phyloP scores from a whole-genome alignment of 75 land plant genomes.

The Adiantum capillusveneris region DNA sequence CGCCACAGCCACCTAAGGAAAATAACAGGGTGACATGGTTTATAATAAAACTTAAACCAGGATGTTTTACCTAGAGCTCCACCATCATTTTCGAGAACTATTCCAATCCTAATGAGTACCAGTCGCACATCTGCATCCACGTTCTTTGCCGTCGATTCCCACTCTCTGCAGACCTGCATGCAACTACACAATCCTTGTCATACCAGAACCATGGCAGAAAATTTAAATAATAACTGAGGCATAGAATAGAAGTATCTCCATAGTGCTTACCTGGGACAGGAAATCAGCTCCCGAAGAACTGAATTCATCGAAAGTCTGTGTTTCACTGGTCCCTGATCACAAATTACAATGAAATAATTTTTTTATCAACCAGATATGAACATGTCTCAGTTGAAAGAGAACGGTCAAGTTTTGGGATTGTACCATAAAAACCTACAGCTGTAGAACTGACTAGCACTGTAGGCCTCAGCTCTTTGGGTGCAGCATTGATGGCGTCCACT shows the following conservation, averaged over 20 bases:
- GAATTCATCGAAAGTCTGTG: constrained; percentile 67
- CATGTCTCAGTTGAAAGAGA: too few relatives aligned
- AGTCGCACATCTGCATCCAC: constrained; percentile 63
- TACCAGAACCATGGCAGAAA: too few relatives aligned
- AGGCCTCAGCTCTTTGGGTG: constrained; percentile 50
- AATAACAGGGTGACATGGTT: too few relatives aligned
- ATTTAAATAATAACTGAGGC: too few relatives aligned
- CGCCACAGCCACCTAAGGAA: not conserved
- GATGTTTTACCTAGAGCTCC: constrained; percentile 79
- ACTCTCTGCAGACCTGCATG: constrained; percentile 90
- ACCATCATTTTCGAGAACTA: constrained; percentile 96
- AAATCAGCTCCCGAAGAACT: constrained; percentile 95
- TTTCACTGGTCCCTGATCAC: constrained; percentile 78
- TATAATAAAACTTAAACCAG: not conserved
- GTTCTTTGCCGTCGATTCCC: constrained; percentile 70
- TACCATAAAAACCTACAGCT: constrained; percentile 95
- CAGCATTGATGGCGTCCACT: constrained; percentile 65
- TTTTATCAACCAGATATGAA: too few relatives aligned
- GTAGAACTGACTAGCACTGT: constrained; percentile 87
- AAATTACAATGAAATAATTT: not conserved
- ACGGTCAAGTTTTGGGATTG: too few relatives aligned
- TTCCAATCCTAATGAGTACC: constrained; percentile 75
- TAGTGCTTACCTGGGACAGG: constrained; percentile 77
- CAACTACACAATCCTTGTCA: not conserved
- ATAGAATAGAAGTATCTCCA: too few relatives aligned